Evolutionary conservation across 2,329 filamentous ascomycete species (phyloP), one percentile per base, ranked within the genome.

Genomic region (Penicillium polonicum): DNA sequence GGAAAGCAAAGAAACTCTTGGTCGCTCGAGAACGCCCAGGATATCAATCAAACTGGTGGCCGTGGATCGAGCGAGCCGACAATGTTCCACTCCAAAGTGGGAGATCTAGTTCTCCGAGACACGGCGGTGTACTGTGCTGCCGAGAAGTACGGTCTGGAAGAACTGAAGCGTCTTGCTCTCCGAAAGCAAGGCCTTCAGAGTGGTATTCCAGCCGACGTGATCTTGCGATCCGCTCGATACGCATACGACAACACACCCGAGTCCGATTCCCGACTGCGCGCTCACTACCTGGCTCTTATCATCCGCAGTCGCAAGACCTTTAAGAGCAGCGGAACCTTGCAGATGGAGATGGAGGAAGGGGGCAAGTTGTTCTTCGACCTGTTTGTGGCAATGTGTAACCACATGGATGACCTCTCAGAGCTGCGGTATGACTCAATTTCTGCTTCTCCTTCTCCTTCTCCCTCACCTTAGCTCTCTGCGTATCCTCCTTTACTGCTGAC

Each of bases 301-400:
- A 96, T 97, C 82, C 89, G 92, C 82, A 93, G 90, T 84, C 91
- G 93, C 78, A 92, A 92, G 83, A 96, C 91, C 72, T 97, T 97
- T 79, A 97, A 96, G 88, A 88, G 90, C 79, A 96, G 92, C 82
- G 92, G 92, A 79, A 97, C 92, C 78, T 96, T 97, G 92, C 92
- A 97, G 85, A 88, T 90, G 81, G 92, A 97, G 82, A 97, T 97
- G 92, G 91, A 96, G 82, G 87, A 87, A 78, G 92, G 92, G 76
- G 92, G 86, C 79, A 92, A 92, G 83, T 84, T 97, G 80, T 97
- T 94, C 84, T 97, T 97, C 81, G 92, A 97, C 83, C 83, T 97
- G 78, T 97, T 97, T 78, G 92, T 97, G 74, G 92, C 92, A 71
- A 90, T 97, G 88, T 96, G 91, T 83, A 97, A 96, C 80, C 92